phyloP scores from a whole-genome alignment of 2,329 filamentous ascomycete species.

The Colletotrichum liaoningense region DNA sequence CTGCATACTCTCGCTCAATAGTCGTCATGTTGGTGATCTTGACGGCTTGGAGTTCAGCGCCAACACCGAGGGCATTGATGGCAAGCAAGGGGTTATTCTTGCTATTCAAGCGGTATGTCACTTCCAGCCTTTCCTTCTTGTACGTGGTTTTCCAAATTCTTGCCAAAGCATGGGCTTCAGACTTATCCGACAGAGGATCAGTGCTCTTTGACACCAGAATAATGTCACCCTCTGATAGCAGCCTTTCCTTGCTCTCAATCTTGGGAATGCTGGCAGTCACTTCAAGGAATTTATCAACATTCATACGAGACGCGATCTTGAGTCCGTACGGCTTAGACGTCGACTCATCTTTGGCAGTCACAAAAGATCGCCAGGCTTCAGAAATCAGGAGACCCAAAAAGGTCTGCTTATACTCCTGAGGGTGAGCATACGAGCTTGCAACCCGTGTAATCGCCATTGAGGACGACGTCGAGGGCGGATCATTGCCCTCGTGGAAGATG shows the following conservation, averaged over 20 bases:
- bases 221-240: slow-evolving; percentile 86
- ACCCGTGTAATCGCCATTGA: slow-evolving; percentile 75
- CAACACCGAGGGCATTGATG: slow-evolving; percentile 69
- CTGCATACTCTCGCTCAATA: slow-evolving; percentile 94
- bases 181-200: slow-evolving; percentile 74
- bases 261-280: slow-evolving; percentile 85
- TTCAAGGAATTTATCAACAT: slow-evolving; percentile 93
- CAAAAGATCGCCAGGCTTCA: slow-evolving; percentile 95
- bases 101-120: slow-evolving; percentile 86
- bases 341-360: slow-evolving; percentile 88
- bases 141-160: slow-evolving; percentile 83
- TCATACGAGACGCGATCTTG: slow-evolving; percentile 87
- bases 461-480: slow-evolving; percentile 79
- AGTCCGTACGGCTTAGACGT: slow-evolving; percentile 85
- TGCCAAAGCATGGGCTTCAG: slow-evolving; percentile 84
- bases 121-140: slow-evolving; percentile 84
- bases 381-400: slow-evolving; percentile 92
- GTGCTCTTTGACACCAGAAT: slow-evolving; percentile 82
- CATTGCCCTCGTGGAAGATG: slow-evolving; percentile 89
- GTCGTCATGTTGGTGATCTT: slow-evolving; percentile 95
- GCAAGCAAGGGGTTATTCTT: slow-evolving; percentile 70
- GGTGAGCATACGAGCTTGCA: slow-evolving; percentile 80
- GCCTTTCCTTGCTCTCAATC: slow-evolving; percentile 76
- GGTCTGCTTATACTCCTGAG: slow-evolving; percentile 84
- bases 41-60: slow-evolving; percentile 76